These are phyloP conservation scores for Barnettozyma wickerhamii DNA, from an alignment of 805 yeast species.

Conservation along the genomic window DNA sequence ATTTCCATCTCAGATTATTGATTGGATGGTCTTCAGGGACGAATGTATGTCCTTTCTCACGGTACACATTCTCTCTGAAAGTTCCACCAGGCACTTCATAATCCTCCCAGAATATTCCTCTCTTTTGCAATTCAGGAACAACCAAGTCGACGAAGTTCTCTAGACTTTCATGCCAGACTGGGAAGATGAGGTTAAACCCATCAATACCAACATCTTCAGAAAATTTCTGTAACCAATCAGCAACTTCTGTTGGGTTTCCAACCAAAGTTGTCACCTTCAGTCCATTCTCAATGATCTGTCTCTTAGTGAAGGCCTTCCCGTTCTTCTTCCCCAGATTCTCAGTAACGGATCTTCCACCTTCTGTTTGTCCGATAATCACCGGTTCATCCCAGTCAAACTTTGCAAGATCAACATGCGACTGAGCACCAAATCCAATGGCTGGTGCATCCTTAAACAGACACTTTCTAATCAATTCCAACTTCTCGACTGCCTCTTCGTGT, in stretches of 20 bases:
- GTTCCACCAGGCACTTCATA: conserved; percentile 35
- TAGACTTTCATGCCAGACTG: conserved; percentile 33
- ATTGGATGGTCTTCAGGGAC: conserved; percentile 21
- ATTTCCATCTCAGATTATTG: conserved; percentile 15
- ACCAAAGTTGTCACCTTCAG: conserved; percentile 28
- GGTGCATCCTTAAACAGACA: conserved; percentile 38
- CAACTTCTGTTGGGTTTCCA: conserved; percentile 36
- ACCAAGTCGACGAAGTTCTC: conserved; percentile 35
- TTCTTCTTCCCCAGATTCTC: conserved; percentile 24
- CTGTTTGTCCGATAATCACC: conserved; percentile 28
- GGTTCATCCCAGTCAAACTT: conserved; percentile 28
- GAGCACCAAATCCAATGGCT: conserved; percentile 40
- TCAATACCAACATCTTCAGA: conserved; percentile 36
- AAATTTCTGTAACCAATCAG: conserved; percentile 37
- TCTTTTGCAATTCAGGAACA: conserved; percentile 32
- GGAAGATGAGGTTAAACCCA: conserved; percentile 39
- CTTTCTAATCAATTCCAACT: conserved; percentile 28
- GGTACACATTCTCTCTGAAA: conserved; percentile 33
- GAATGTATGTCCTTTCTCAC: conserved; percentile 22
- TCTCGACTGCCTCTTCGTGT: conserved; percentile 34
- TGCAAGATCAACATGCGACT: conserved; percentile 39
- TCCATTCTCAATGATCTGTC: conserved; percentile 29
- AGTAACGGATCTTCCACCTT: conserved; percentile 33
- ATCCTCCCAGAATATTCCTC: conserved; percentile 35
- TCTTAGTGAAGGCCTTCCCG: conserved; percentile 21